Conservation (phyloP, 805 yeast species). For the Candida alai region DNA sequence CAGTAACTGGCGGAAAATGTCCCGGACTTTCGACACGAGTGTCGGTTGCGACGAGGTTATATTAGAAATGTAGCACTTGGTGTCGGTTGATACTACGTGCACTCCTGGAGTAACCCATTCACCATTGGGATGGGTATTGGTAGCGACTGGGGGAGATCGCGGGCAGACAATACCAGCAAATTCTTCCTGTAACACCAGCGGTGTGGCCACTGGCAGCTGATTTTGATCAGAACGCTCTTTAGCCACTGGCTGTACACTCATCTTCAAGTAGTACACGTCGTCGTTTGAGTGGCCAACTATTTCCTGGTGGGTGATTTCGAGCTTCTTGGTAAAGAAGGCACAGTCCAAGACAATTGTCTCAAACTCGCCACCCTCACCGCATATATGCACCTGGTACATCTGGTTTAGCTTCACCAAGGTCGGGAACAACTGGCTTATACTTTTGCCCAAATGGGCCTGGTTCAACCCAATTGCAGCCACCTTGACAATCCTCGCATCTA, state of each 20-base stretch:
- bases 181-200: constrained; percentile 37
- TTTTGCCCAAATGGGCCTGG: constrained; percentile 61
- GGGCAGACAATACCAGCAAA: constrained; percentile 24
- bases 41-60: constrained; percentile 18
- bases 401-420: constrained; percentile 53
- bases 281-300: constrained; percentile 50
- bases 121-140: not conserved
- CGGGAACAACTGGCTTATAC: constrained; percentile 60
- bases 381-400: constrained; percentile 79
- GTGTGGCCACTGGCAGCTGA: constrained; percentile 22
- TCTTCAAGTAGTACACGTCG: constrained; percentile 65
- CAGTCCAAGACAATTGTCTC: constrained; percentile 91
- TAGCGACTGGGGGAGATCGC: not conserved
- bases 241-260: constrained; percentile 48
- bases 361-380: constrained; percentile 99
- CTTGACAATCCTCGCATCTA: constrained; percentile 83
- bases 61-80: constrained; percentile 28
- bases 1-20: constrained; percentile 46
- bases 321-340: constrained; percentile 65
- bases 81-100: constrained; percentile 10
- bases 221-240: constrained; percentile 19
- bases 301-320: constrained; percentile 39
- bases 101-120: too few species aligned
- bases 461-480: constrained; percentile 90
- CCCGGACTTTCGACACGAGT: constrained; percentile 39